Conservation (phyloP, 2,329 filamentous ascomycete species). For the Xylariales sp. region DNA sequence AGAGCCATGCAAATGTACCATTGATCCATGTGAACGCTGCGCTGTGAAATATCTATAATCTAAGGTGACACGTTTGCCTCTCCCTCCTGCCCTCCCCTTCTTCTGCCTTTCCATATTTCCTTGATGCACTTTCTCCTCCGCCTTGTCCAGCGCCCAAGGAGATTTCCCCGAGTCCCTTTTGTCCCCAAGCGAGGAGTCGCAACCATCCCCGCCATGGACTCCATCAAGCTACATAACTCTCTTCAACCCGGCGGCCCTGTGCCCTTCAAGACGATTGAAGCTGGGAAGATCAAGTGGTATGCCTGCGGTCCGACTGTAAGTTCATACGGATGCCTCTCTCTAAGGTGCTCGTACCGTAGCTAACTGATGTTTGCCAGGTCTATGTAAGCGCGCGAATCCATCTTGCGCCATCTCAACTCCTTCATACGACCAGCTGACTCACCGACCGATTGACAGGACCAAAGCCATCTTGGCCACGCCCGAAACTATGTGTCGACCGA, state of each 20-base stretch:
- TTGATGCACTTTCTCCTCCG: slow-evolving; percentile 28
- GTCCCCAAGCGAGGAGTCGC: slow-evolving; percentile 24
- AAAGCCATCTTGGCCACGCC: slow-evolving; percentile 74
- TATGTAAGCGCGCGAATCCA: too few species aligned
- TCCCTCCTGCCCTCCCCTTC: slow-evolving; percentile 8
- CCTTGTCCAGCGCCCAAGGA: slow-evolving; percentile 20
- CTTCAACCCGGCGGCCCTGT: slow-evolving; percentile 68
- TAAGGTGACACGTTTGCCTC: slow-evolving; percentile 7
- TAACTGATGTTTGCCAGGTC: too few species aligned
- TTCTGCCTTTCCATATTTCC: slow-evolving; percentile 8
- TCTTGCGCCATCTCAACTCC: too few species aligned
- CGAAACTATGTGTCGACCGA: slow-evolving; percentile 90
- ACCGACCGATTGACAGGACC: too few species aligned
- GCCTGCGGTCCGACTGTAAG: slow-evolving; percentile 82
- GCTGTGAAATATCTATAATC: too few species aligned
- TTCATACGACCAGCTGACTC: too few species aligned
- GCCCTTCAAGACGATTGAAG: slow-evolving; percentile 69
- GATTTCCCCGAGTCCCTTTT: slow-evolving; percentile 20
- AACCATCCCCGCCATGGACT: slow-evolving; percentile 39
- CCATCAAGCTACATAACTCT: slow-evolving; percentile 76
- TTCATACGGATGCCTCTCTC: too few species aligned
- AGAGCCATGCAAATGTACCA: too few species aligned
- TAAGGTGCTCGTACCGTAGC: too few species aligned
- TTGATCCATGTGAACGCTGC: too few species aligned
- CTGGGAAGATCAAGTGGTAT: slow-evolving; percentile 76